Evolutionary conservation across 1,139 yeast species (phyloP), one percentile per base, ranked within the genome.

Genomic region (Zygoascus sp.): DNA sequence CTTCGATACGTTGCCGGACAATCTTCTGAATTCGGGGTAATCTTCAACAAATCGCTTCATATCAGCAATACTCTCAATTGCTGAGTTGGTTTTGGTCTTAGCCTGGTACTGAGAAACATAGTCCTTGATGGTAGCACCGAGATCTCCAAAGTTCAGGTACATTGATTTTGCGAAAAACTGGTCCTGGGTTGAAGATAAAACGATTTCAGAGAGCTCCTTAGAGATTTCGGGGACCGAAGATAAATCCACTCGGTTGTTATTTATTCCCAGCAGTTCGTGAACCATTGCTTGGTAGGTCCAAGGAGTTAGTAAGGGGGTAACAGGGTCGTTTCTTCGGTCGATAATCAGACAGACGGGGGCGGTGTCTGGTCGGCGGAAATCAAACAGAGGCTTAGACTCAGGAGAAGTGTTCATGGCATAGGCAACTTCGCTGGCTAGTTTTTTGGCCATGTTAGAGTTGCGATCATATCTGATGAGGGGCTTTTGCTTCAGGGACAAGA

Each of bases 231-330:
- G 69, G 7, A 74, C 67, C 3, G 54, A 54, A 1, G 81, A 68
- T 46, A 90, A 65, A 53, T 80, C 82, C 2, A 88, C 96, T 4
- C 92, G 76, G 58, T 92, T 92, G 61, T 88, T 83, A 17, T 73
- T 70, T 50, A 92, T 85, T 1, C 92, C 95, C 35, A 92, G 71
- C 30, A 88, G 75, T 62, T 94, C 97, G 63, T 92, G 96, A 15
- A 92, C 87, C 98, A 94, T 92, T 1, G 97, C 87, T 62, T 92
- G 97, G 65, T 89, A 92, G 0, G 98, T 90, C 99, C 99, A 92
- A 1, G 97, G 98, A 35, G 83, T 79, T 42, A 92, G 68, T 40
- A 92, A 70, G 1, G 99, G 97, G 0, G 99, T 92, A 25, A 90
- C 73, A 1, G 97, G 97, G 64, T 92, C 99, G 59, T 80, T 83